These are phyloP conservation scores for Davidsoniella eucalypti DNA, from an alignment of 2,329 filamentous ascomycete species.

Conservation along the genomic window DNA sequence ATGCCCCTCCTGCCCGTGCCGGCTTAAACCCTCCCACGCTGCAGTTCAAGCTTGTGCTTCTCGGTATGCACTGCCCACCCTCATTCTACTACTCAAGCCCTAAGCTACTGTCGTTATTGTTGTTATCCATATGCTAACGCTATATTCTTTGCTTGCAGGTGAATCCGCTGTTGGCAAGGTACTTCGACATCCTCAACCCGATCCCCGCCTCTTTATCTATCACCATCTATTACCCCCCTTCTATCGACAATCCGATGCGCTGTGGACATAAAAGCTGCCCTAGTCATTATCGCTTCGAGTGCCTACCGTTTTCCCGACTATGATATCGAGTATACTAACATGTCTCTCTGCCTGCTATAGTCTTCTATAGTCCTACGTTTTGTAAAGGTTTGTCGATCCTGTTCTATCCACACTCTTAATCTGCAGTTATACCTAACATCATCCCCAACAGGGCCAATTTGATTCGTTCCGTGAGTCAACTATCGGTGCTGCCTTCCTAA, in stretches of 20 bases:
- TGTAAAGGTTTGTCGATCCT: constrained; percentile 56
- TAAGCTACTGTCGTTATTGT: not conserved
- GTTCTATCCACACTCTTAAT: not conserved
- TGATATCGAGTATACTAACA: constrained; percentile 11
- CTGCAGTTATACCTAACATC: not conserved
- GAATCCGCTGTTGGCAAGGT: constrained; percentile 99
- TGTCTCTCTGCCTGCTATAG: constrained; percentile 29
- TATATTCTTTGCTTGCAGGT: constrained; percentile 27
- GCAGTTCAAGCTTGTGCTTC: constrained; percentile 95
- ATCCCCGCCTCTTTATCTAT: not conserved
- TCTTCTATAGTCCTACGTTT: constrained; percentile 96
- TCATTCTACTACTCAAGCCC: not conserved
- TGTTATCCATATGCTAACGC: constrained; percentile 21
- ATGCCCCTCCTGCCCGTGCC: constrained; percentile 39
- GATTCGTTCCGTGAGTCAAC: constrained; percentile 94
- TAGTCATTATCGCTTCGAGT: constrained; percentile 2
- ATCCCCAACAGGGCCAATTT: constrained; percentile 69
- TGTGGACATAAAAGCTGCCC: not conserved
- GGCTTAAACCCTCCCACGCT: constrained; percentile 73
- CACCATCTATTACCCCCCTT: not conserved
- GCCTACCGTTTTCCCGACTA: not conserved
- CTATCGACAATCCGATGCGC: not conserved
- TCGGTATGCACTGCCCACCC: constrained; percentile 47
- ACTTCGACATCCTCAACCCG: constrained; percentile 16
- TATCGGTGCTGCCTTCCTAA: constrained; percentile 95